These are phyloP conservation scores for Nicotiana sylvestris DNA, from an alignment of 257 asterid genomes.

Conservation along the genomic window DNA sequence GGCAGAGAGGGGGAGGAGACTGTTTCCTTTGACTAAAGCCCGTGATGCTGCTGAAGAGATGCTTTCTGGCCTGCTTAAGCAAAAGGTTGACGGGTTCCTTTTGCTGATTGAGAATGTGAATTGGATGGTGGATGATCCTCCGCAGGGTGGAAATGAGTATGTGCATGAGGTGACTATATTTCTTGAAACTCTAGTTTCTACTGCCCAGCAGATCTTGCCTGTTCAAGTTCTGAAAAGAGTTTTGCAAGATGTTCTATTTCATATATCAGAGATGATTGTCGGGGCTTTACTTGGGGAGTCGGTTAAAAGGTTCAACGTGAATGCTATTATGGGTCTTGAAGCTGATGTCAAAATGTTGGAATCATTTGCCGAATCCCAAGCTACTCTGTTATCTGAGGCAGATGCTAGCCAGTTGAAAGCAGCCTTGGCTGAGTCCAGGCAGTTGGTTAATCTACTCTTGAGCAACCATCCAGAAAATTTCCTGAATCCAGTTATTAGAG, in stretches of 20 bases:
- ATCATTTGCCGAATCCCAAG: constrained; percentile 88
- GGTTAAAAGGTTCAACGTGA: constrained; percentile 71
- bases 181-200: constrained; percentile 81
- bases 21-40: constrained; percentile 72
- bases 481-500: constrained; percentile 87
- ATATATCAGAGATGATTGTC: constrained; percentile 86
- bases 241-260: constrained; percentile 74
- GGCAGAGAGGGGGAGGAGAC: constrained; percentile 81
- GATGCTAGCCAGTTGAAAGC: constrained; percentile 65
- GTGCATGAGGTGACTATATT: constrained; percentile 82
- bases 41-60: constrained; percentile 86
- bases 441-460: constrained; percentile 74
- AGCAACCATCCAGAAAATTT: constrained; percentile 94
- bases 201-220: constrained; percentile 89
- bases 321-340: constrained; percentile 75
- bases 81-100: constrained; percentile 91
- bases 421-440: constrained; percentile 83
- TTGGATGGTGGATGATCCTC: constrained; percentile 85
- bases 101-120: constrained; percentile 81
- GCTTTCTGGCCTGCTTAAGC: constrained; percentile 82
- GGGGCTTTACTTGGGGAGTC: constrained; percentile 71
- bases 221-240: constrained; percentile 82
- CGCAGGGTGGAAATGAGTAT: constrained; percentile 81
- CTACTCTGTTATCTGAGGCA: constrained; percentile 56
- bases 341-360: constrained; percentile 75